These are phyloP conservation scores for Beauveria sp. DNA, from an alignment of 2,329 filamentous ascomycete genomes.

Conservation along the genomic window DNA sequence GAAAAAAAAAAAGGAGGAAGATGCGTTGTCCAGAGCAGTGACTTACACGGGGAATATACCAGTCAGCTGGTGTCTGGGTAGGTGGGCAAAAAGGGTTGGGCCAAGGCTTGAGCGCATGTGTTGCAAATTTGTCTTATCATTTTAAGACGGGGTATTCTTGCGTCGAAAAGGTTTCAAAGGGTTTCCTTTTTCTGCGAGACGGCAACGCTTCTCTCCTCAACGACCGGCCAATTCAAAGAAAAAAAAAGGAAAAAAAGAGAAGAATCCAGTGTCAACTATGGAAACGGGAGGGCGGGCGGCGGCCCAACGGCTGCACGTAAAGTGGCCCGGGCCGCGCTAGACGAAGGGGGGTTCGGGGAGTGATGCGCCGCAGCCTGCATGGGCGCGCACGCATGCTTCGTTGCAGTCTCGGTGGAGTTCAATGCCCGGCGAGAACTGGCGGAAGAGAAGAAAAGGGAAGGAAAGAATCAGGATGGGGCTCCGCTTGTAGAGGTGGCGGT, in stretches of 20 bases:
- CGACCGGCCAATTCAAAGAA: no score
- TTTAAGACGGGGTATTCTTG: no score
- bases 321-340: no score
- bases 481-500: background rate
- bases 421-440: background rate
- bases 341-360: no score
- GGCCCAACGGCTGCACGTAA: no score
- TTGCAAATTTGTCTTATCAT: background rate
- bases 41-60: background rate
- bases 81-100: background rate
- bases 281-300: no score
- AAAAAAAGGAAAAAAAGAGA: no score
- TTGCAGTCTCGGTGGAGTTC: conserved; percentile 1
- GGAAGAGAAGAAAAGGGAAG: background rate
- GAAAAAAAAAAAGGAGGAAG: background rate
- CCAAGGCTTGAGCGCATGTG: background rate
- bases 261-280: no score
- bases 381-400: background rate
- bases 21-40: background rate
- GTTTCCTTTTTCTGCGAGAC: no score
- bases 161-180: no score
- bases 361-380: background rate
- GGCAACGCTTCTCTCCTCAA: no score
- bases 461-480: background rate
- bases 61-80: background rate